Conservation (phyloP, 129 eudicot species). For the Heracleum sosnowskyi region DNA sequence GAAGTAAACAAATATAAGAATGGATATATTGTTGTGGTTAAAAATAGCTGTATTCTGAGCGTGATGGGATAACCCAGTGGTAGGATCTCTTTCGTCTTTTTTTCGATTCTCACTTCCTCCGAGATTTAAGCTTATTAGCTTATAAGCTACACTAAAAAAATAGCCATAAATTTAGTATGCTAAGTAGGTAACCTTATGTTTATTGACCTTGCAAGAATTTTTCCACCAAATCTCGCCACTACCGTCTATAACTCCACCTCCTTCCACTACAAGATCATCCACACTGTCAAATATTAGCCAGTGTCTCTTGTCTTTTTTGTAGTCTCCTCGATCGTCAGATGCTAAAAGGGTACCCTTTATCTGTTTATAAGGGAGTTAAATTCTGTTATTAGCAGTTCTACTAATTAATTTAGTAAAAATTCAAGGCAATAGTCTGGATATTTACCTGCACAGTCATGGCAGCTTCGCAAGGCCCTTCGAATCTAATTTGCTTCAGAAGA, state of each 20-base stretch:
- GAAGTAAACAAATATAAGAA: no score
- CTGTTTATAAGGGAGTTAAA: conserved; percentile 10
- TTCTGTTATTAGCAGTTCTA: not conserved
- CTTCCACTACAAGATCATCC: conserved; percentile 22
- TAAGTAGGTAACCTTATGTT: not conserved
- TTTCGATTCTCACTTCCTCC: no score
- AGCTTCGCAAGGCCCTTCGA: conserved; percentile 48
- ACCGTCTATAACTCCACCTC: conserved; percentile 54
- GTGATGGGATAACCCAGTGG: no score
- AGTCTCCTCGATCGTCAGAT: conserved; percentile 20
- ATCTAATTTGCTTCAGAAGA: conserved; percentile 32
- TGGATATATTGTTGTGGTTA: no score
- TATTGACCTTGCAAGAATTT: conserved; percentile 43
- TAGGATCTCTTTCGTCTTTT: no score
- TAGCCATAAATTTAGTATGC: no score
- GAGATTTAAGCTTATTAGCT: no score
- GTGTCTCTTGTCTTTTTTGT: conserved; percentile 16
- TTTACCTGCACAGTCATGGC: conserved; percentile 28
- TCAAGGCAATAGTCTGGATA: not conserved
- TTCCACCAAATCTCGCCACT: conserved; percentile 56
- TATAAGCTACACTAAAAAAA: no score
- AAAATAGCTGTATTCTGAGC: no score
- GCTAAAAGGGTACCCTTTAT: conserved; percentile 39
- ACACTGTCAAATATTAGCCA: conserved; percentile 42
- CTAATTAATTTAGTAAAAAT: not conserved